Evolutionary conservation across 2,329 filamentous ascomycete species (phyloP).

Genomic region (Neofusicoccum ribis): DNA sequence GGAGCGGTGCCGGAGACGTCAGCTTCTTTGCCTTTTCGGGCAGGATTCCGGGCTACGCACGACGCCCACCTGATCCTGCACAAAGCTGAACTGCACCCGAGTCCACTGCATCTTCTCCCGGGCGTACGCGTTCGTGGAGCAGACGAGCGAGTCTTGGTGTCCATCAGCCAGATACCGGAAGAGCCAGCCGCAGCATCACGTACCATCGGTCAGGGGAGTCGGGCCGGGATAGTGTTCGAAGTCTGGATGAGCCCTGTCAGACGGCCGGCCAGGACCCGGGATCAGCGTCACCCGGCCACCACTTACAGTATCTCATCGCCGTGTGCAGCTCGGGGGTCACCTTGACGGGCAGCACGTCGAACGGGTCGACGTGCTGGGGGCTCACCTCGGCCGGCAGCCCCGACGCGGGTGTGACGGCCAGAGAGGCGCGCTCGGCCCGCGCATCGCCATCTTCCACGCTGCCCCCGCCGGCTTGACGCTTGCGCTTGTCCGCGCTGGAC

Average conservation of each 20-base stretch:
- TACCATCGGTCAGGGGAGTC: background rate
- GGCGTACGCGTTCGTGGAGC: background rate
- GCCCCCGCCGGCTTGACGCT: background rate
- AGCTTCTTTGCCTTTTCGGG: background rate
- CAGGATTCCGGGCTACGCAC: background rate
- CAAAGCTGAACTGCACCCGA: background rate
- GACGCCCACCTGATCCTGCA: background rate
- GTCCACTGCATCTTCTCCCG: background rate
- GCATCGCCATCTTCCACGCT: slow-evolving; percentile 11
- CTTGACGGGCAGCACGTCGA: background rate
- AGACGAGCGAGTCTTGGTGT: background rate
- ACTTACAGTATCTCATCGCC: background rate
- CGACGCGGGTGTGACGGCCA: background rate
- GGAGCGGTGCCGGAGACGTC: background rate
- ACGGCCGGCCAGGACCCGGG: background rate
- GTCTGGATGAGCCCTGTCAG: background rate
- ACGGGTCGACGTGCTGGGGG: background rate
- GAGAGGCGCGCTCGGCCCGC: background rate
- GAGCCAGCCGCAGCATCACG: background rate
- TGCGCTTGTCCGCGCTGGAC: background rate
- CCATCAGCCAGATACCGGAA: background rate
- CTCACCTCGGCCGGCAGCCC: background rate
- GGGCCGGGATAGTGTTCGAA: slow-evolving; percentile 1
- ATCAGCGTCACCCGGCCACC: no score
- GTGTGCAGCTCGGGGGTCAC: background rate